Evolutionary conservation across 2,329 filamentous ascomycete genomes (phyloP), one percentile per base, ranked within the genome.

Genomic region (Aspergillus intermedius): DNA sequence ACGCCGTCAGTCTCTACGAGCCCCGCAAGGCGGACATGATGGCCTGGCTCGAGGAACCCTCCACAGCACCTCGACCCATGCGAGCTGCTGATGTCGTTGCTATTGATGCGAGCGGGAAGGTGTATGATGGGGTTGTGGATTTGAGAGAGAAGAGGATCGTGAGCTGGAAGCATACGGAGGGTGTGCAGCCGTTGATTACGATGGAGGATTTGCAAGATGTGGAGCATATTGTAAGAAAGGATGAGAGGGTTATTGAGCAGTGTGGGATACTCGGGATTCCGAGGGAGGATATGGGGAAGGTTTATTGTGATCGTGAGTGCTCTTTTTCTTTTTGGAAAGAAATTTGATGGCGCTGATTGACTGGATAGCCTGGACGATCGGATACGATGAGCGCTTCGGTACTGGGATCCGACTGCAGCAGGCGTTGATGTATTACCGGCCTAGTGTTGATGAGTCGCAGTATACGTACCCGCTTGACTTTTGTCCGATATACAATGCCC

Each of bases 361-460:
- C 42, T 17, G 15, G 3, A 40, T 45, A 83, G 80, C 88, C 9
- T 96, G 91, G 91, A 95, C 91, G 1, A 95, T 96, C 68, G 91
- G 91, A 44, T 95, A 89, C 64, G 91, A 96, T 60, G 88, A 94
- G 72, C 84, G 91, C 41, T 93, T 90, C 60, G 91, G 90, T 53
- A 91, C 74, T 65, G 76, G 76, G 40, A 77, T 88, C 40, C 83
- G 91, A 47, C 80, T 95, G 3, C 91, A 96, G 71, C 91, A 96
- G 71, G 91, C 89, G 2, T 75, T 96, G 47, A 95, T 95, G 89
- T 96, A 96, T 76, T 96, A 94, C 69, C 83, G 91, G 13, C 90
- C 90, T 3, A 78, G 91, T 58, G 63, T 86, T 15, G 90, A 95
- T 61, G 87, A 91, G 72, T 88, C 82, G 67, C 91, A 95, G 71